Conservation (phyloP, 1,284 basidiomycete genomes). For the Melampsora larici-populina region DNA sequence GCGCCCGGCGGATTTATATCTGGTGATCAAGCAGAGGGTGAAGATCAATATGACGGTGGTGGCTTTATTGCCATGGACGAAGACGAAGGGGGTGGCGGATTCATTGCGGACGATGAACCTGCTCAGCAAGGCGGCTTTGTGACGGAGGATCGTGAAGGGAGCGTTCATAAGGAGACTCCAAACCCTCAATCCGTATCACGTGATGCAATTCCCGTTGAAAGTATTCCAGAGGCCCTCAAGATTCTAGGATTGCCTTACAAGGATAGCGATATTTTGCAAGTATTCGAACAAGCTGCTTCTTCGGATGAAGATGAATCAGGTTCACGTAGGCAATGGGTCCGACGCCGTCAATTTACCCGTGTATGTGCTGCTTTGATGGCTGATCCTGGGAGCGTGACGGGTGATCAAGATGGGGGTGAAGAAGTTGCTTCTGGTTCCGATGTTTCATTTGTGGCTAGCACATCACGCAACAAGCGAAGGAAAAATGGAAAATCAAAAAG, state of each 20-base stretch:
- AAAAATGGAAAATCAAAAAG: not conserved
- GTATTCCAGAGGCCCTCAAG: conserved; percentile 24
- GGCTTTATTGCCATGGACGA: not conserved
- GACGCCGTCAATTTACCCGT: conserved; percentile 22
- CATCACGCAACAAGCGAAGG: conserved; percentile 1
- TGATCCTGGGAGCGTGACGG: not conserved
- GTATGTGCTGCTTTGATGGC: conserved; percentile 38
- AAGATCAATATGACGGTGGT: not conserved
- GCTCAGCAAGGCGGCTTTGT: not conserved
- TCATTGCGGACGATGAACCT: conserved; percentile 6
- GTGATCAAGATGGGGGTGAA: conserved; percentile 14
- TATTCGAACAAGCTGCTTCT: conserved; percentile 33
- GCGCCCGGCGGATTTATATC: not conserved
- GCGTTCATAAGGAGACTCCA: not conserved
- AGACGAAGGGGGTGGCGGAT: not conserved
- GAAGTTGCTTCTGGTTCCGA: conserved; percentile 12
- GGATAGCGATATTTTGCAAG: conserved; percentile 28
- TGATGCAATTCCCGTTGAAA: not conserved
- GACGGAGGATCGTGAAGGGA: not conserved
- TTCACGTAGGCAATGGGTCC: conserved; percentile 10
- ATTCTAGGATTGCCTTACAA: conserved; percentile 24
- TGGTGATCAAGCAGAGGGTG: not conserved
- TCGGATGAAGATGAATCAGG: conserved; percentile 9
- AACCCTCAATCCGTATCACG: not conserved
- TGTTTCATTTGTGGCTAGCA: not conserved